Conservation (phyloP, 2,329 filamentous ascomycete species). For the Aotearoamyces nothofagi region DNA sequence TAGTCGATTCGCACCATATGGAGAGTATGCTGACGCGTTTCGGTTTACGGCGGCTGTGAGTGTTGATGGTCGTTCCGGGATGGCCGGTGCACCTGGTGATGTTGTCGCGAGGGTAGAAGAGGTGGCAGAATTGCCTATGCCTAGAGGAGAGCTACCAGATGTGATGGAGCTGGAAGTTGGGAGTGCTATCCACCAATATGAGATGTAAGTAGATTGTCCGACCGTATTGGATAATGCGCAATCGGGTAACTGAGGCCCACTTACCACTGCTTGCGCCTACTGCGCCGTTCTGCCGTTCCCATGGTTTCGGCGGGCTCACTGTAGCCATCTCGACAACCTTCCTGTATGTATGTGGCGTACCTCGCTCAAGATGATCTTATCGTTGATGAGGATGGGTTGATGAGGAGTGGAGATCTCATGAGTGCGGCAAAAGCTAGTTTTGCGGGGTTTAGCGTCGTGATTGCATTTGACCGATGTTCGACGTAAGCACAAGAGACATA, state of each 20-base stretch:
- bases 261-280: constrained; percentile 15
- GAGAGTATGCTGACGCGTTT: constrained; percentile 72
- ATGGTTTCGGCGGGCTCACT: constrained; percentile 89
- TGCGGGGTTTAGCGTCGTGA: too few species aligned
- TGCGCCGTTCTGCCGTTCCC: constrained; percentile 60
- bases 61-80: constrained; percentile 69
- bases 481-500: too few species aligned
- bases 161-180: constrained; percentile 7
- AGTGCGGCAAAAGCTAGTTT: too few species aligned
- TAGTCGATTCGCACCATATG: constrained; percentile 38
- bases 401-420: too few species aligned
- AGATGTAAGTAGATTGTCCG: background rate
- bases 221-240: constrained; percentile 1
- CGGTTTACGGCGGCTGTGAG: constrained; percentile 71
- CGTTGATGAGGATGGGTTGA: too few species aligned
- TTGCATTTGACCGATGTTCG: too few species aligned
- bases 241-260: constrained; percentile 9
- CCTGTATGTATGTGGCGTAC: too few species aligned
- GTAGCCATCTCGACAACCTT: too few species aligned
- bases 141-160: constrained; percentile 26
- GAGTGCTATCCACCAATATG: constrained; percentile 6
- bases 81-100: constrained; percentile 37
- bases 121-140: constrained; percentile 25
- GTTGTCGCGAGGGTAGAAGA: constrained; percentile 22
- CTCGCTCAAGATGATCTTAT: too few species aligned